Percentiles rank a stretch among this genome's conserved stretches.
phyloP scores from a whole-genome alignment of 495 filamentous ascomycete species.

The Achaetomiella virescens region DNA sequence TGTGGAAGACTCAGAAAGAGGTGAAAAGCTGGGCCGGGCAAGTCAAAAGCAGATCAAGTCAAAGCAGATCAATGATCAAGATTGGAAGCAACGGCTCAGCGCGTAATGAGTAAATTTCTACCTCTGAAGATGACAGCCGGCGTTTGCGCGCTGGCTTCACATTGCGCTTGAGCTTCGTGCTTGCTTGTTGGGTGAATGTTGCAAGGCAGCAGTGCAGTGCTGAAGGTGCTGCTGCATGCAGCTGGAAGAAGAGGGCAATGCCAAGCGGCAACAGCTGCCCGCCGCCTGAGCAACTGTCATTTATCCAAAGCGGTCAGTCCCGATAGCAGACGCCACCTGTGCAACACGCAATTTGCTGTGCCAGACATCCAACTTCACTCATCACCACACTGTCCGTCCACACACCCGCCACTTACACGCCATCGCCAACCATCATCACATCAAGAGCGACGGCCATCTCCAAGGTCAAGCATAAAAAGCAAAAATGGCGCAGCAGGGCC shows the following conservation, averaged over 20 bases:
- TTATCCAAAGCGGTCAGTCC: neutral
- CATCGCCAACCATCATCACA: neutral
- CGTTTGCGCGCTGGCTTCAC: no score
- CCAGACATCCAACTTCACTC: constrained; percentile 1
- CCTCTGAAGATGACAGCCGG: no score
- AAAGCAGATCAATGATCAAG: no score
- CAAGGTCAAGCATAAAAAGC: neutral
- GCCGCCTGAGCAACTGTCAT: neutral
- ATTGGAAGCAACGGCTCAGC: no score
- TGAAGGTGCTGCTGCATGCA: no score
- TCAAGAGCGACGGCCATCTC: neutral
- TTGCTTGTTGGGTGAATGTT: no score
- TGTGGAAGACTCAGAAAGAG: no score
- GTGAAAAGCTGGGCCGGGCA: no score
- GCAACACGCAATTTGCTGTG: neutral
- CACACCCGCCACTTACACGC: neutral
- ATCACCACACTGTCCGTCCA: neutral
- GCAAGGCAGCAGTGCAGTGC: no score
- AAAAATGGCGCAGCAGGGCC: constrained; percentile 3
- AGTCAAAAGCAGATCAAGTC: no score
- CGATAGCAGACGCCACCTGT: constrained; percentile 11
- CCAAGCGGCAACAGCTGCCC: neutral
- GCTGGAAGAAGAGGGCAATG: neutral
- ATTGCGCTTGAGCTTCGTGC: no score
- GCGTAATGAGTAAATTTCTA: no score